Percentiles rank a stretch among this genome's conserved stretches.
Evolutionary conservation across 148 eudicot genomes (phyloP).

Genomic region (Bassia scoparia): DNA sequence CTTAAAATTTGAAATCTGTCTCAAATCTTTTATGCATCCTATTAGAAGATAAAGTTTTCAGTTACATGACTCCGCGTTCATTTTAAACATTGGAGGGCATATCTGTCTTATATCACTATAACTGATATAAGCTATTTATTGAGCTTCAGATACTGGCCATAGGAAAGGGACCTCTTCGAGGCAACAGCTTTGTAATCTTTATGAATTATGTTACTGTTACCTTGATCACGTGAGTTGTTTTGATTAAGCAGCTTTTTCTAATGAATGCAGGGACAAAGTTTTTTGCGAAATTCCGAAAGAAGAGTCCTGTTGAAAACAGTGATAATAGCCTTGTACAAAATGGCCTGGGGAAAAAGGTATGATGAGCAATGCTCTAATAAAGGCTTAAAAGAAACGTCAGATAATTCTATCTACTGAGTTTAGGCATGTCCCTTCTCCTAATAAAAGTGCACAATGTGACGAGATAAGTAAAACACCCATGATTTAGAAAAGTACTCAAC

Average conservation of each 20-base stretch:
- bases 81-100: neutral
- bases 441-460: constrained; percentile 22
- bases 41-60: too few relatives aligned
- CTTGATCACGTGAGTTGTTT: neutral
- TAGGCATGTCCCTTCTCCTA: constrained; percentile 24
- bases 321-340: constrained; percentile 31
- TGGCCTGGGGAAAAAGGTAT: constrained; percentile 20
- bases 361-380: constrained; percentile 23
- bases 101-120: neutral
- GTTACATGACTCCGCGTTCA: too few relatives aligned
- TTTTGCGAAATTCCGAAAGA: constrained; percentile 47
- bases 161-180: neutral
- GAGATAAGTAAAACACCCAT: constrained; percentile 10
- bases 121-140: neutral
- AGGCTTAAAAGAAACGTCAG: constrained; percentile 23
- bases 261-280: constrained; percentile 50
- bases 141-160: neutral
- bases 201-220: neutral
- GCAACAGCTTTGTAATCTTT: neutral
- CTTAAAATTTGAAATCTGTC: too few relatives aligned
- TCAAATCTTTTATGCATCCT: too few relatives aligned
- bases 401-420: constrained; percentile 12
- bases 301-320: constrained; percentile 29
- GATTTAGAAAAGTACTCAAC: constrained; percentile 16
- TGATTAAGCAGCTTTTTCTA: constrained; percentile 16